Conservation (phyloP, 768 basidiomycete genomes). For the Lactarius vividus region DNA sequence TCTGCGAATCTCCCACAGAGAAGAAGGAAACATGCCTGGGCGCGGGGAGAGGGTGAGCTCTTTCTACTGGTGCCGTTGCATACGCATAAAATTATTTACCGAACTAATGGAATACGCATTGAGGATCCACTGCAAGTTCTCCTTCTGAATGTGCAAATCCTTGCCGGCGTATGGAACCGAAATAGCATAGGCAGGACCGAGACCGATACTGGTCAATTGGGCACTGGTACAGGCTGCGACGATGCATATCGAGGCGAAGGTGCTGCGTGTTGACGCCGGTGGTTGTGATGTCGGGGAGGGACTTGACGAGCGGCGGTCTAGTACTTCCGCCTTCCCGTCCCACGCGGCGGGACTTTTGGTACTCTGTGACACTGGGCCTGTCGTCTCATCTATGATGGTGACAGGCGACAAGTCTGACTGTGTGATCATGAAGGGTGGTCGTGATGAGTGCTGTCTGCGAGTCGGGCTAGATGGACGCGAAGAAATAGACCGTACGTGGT, state of each 20-base stretch:
- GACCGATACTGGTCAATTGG: slow-evolving; percentile 33
- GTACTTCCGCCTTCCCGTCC: background rate
- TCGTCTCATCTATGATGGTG: background rate
- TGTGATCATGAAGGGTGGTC: background rate
- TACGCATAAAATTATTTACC: slow-evolving; percentile 37
- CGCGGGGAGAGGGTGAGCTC: background rate
- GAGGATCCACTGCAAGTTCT: slow-evolving; percentile 61
- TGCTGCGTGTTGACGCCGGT: slow-evolving; percentile 6
- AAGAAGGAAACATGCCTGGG: slow-evolving; percentile 75
- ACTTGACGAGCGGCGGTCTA: too few species aligned
- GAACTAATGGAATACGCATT: slow-evolving; percentile 68
- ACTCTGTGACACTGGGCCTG: background rate
- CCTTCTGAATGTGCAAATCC: slow-evolving; percentile 50
- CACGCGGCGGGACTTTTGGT: background rate
- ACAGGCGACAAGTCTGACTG: background rate
- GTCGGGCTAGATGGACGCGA: too few species aligned
- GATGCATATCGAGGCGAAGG: slow-evolving; percentile 18
- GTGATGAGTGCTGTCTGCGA: too few species aligned
- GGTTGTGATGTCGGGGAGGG: background rate
- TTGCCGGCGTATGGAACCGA: slow-evolving; percentile 34
- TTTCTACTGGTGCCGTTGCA: background rate
- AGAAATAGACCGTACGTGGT: too few species aligned
- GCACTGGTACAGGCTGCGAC: slow-evolving; percentile 34
- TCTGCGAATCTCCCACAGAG: slow-evolving; percentile 79
- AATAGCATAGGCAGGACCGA: slow-evolving; percentile 31